Conservation (phyloP, 371 early-diverging fungal genomes). For the Saksenaea vasiformis region DNA sequence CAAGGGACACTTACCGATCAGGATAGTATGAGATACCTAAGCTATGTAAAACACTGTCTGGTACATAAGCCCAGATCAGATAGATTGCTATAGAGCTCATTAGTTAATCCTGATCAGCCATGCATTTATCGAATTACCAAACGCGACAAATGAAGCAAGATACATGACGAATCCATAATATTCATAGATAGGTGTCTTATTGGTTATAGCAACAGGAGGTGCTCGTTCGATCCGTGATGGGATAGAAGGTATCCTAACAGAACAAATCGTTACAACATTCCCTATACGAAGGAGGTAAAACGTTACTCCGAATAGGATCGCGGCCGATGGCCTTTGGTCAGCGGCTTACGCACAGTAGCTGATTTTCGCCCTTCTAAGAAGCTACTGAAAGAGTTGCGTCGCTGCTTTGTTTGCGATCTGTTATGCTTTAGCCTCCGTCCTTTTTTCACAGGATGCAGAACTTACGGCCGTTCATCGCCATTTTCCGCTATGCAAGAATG, state of each 20-base stretch:
- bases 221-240: slow-evolving; percentile 42
- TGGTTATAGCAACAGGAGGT: slow-evolving; percentile 50
- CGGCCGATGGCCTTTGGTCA: slow-evolving; percentile 39
- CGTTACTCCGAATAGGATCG: slow-evolving; percentile 51
- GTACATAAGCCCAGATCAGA: slow-evolving; percentile 79
- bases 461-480: not conserved
- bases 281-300: not conserved
- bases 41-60: slow-evolving; percentile 71
- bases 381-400: slow-evolving; percentile 51
- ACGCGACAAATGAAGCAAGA: slow-evolving; percentile 74
- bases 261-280: not conserved
- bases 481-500: slow-evolving; percentile 12
- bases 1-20: slow-evolving; percentile 44
- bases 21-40: slow-evolving; percentile 83
- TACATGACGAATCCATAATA: slow-evolving; percentile 88
- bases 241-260: slow-evolving; percentile 32
- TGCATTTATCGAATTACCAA: slow-evolving; percentile 39
- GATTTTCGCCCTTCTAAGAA: slow-evolving; percentile 21
- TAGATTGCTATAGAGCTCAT: slow-evolving; percentile 51
- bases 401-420: slow-evolving; percentile 3
- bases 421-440: slow-evolving; percentile 1
- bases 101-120: not conserved
- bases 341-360: not conserved
- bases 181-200: slow-evolving; percentile 78
- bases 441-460: slow-evolving; percentile 18